A percentile compares a stretch with the other conserved stretches of the same genome.
Evolutionary conservation across 2,329 filamentous ascomycete genomes (phyloP).

Genomic region (Cyclaneusma minus): DNA sequence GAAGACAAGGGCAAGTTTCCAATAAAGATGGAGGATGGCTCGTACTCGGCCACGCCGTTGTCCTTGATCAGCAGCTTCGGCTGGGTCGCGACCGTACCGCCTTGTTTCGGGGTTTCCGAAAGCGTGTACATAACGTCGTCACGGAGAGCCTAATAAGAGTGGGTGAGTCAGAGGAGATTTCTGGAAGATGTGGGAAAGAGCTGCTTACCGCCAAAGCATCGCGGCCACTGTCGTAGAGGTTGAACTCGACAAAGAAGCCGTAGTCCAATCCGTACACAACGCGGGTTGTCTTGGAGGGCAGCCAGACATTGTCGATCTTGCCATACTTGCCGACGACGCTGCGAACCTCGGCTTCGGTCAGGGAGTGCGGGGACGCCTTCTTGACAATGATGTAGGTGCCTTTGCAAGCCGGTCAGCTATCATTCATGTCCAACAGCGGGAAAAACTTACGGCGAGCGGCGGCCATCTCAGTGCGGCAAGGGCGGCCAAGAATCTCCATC

Average conservation of each 20-base stretch:
- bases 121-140: conserved; percentile 16
- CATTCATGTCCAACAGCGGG: conserved; percentile 1
- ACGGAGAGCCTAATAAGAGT: conserved; percentile 11
- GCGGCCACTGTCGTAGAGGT: conserved; percentile 32
- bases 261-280: conserved; percentile 17
- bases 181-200: not conserved
- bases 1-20: conserved; percentile 26
- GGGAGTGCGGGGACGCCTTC: conserved; percentile 20
- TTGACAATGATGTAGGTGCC: conserved; percentile 31
- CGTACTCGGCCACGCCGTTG: conserved; percentile 22
- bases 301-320: conserved; percentile 19
- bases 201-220: conserved; percentile 30
- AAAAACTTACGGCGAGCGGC: conserved; percentile 37
- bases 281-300: conserved; percentile 12
- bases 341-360: conserved; percentile 28
- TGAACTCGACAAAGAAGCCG: conserved; percentile 31
- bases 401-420: conserved; percentile 14
- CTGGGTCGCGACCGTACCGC: conserved; percentile 1
- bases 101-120: conserved; percentile 16
- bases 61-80: conserved; percentile 6
- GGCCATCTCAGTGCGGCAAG: conserved; percentile 43
- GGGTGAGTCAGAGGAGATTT: conserved; percentile 1
- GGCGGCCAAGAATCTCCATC: conserved; percentile 34
- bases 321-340: conserved; percentile 28
- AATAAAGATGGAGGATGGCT: conserved; percentile 31